Conservation (phyloP, 1,284 basidiomycete species). For the Phlebopus sp. region DNA sequence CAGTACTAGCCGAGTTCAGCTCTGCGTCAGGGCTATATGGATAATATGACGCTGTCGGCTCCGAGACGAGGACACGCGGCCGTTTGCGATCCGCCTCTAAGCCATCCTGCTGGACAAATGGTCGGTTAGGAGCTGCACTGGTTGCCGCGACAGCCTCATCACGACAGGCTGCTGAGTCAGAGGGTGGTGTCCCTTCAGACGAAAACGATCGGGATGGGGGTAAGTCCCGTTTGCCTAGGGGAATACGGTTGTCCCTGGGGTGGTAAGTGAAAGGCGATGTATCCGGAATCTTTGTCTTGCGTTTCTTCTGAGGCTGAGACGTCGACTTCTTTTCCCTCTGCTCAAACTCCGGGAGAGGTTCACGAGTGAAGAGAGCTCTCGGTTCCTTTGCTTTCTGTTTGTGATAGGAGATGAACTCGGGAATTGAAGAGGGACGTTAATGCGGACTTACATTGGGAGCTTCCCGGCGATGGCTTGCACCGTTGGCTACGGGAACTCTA, state of each 20-base stretch:
- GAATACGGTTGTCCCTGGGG: constrained; percentile 18
- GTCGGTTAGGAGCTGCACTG: constrained; percentile 6
- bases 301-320: constrained; percentile 19
- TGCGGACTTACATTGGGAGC: constrained; percentile 21
- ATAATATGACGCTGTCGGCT: constrained; percentile 12
- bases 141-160: constrained; percentile 12
- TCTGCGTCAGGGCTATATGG: constrained; percentile 16
- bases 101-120: constrained; percentile 3
- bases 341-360: constrained; percentile 19
- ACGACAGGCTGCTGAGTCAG: constrained; percentile 8
- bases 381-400: constrained; percentile 24
- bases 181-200: constrained; percentile 11
- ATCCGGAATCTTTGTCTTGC: constrained; percentile 21
- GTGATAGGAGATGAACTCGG: constrained; percentile 11
- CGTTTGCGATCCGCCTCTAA: constrained; percentile 15
- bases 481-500: constrained; percentile 6
- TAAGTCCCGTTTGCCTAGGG: constrained; percentile 22
- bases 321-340: constrained; percentile 22
- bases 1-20: constrained; percentile 7
- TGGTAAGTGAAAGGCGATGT: constrained; percentile 20
- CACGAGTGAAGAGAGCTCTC: constrained; percentile 20
- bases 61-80: constrained; percentile 11
- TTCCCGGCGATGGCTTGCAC: constrained; percentile 17
- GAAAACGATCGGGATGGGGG: constrained; percentile 6
- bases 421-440: constrained; percentile 9